phyloP scores from a whole-genome alignment of 179 eudicot genomes.

The Spergularia azorica region DNA sequence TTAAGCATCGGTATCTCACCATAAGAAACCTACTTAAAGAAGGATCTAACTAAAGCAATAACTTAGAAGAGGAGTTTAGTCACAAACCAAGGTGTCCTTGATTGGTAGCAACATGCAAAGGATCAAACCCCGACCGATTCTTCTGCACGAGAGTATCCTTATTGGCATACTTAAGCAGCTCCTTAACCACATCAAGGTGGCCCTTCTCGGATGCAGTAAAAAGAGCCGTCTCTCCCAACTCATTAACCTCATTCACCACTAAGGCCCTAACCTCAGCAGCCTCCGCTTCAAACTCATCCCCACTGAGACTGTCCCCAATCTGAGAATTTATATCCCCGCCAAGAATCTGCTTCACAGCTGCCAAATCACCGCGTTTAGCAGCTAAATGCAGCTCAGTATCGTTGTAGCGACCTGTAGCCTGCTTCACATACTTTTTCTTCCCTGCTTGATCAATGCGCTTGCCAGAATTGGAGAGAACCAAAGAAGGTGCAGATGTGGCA shows the following conservation, averaged over 20 bases:
- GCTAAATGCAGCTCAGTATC: constrained; percentile 78
- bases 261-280: constrained; percentile 62
- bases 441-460: constrained; percentile 63
- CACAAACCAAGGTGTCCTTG: constrained; percentile 64
- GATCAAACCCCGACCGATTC: constrained; percentile 60
- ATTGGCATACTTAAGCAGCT: constrained; percentile 59
- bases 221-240: constrained; percentile 72
- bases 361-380: constrained; percentile 69
- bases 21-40: neutral
- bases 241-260: constrained; percentile 72
- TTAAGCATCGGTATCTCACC: neutral
- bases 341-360: constrained; percentile 61
- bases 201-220: constrained; percentile 70
- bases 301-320: constrained; percentile 54
- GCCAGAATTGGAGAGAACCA: constrained; percentile 60
- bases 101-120: constrained; percentile 70
- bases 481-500: constrained; percentile 42
- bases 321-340: constrained; percentile 56
- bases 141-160: constrained; percentile 58
- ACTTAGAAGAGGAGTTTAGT: constrained; percentile 11
- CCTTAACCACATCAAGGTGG: constrained; percentile 60
- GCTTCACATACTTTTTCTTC: constrained; percentile 72
- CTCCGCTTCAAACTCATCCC: constrained; percentile 68
- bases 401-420: constrained; percentile 74
- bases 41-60: neutral